A percentile compares a stretch with the other conserved stretches of the same genome.
Conservation (phyloP, 2,329 filamentous ascomycete genomes). For the Onygenales sp. region DNA sequence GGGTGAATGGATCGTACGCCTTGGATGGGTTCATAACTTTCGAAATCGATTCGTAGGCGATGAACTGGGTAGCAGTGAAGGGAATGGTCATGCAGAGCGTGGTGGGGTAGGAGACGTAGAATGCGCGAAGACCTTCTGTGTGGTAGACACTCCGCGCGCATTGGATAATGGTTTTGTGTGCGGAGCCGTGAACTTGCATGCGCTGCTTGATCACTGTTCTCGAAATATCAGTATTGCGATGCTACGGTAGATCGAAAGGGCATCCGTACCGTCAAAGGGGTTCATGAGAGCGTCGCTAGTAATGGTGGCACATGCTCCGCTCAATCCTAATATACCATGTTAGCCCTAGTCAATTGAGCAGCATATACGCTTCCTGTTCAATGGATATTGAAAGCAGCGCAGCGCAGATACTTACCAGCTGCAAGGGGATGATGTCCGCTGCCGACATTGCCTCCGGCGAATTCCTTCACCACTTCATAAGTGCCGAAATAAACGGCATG, state of each 20-base stretch:
- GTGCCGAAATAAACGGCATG: constrained; percentile 98
- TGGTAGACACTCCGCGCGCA: constrained; percentile 83
- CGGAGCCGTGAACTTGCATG: constrained; percentile 97
- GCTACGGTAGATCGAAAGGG: not conserved
- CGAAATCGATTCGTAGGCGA: constrained; percentile 93
- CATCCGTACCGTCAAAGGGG: constrained; percentile 78
- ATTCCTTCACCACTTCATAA: constrained; percentile 93
- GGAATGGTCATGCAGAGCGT: constrained; percentile 98
- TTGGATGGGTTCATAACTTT: constrained; percentile 78
- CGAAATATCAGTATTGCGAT: constrained; percentile 5
- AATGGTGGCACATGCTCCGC: constrained; percentile 90
- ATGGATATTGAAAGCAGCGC: not conserved
- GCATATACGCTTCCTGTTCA: not conserved
- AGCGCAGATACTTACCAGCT: constrained; percentile 54
- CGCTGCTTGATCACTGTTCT: constrained; percentile 89
- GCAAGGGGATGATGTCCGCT: constrained; percentile 83
- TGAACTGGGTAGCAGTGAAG: constrained; percentile 93
- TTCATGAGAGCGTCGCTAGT: constrained; percentile 99
- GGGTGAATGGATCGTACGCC: constrained; percentile 80
- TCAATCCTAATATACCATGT: constrained; percentile 54
- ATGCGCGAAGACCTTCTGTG: constrained; percentile 78
- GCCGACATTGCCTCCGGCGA: constrained; percentile 83
- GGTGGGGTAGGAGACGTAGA: constrained; percentile 97
- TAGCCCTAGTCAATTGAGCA: not conserved
- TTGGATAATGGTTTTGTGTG: constrained; percentile 74